Base-by-base conservation (phyloP, 225 moss, liverwort and hornwort genomes). In the Neckera pumila region DNA sequence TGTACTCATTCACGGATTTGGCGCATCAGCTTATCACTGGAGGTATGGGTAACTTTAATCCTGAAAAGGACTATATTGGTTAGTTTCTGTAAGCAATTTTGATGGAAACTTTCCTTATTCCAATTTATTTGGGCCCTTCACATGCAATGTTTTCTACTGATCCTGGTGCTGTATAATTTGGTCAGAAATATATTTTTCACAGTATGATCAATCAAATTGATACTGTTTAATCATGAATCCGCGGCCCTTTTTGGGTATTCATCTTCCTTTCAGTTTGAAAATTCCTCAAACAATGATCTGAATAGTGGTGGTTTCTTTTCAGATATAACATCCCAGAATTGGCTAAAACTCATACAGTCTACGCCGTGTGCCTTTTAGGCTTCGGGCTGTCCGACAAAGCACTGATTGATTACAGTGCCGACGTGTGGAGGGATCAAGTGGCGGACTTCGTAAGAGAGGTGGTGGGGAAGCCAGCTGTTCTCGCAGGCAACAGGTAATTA, bases 321-420 rank as follows among this genome's bases (percentile, higher is more conserved):
- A 96, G 96, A 79, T 96, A 94, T 54, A 97, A 97, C 86, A 96
- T 97, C 49, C 96, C 94, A 42, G 94, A 95, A 87, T 90, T 97
- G 86, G 97, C 94, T 59, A 97, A 95, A 92, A 91, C 93, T 30
- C 94, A 94, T 78, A 95, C 93, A 62, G 97, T 97, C 51, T 97
- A 94, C 42, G 96, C 97, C 13, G 93, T 97, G 93, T 96, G 96
- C 88, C 91, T 97, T 43, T 77, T 97, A 72, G 97, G 97, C n/a
- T 97, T 97, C 86, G 97, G 96, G 47, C 92, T 95, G 92, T 95
- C 94, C 9, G 97, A 97, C 76, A 97, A 97, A 90, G 97, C 97
- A 23, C 77, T 97, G 36, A 93, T 94, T 56, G 91, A 96, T 61
- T 97, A 97, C 89, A 92, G 75, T 73, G 90, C 92, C 47, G 86